These are phyloP conservation scores for Acanthamoeba divionensis DNA, from an alignment of 208 protist genomes.

Conservation along the genomic window DNA sequence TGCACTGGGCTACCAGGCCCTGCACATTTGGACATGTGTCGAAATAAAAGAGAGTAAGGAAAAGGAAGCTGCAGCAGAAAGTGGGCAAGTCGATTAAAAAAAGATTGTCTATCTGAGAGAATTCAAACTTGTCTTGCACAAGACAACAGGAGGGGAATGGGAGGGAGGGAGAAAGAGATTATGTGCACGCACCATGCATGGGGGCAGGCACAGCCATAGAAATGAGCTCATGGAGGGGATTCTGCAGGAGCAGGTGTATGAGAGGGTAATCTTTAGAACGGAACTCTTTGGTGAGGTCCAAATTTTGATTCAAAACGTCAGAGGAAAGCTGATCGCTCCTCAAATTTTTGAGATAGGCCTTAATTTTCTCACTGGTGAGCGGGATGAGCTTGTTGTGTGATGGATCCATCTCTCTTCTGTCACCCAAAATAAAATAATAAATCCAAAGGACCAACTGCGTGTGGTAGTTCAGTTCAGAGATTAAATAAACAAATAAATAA, in stretches of 20 bases:
- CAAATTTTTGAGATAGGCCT: slow-evolving; percentile 29
- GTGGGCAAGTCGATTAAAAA: neutral
- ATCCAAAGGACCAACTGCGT: too few relatives aligned
- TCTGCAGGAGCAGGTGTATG: slow-evolving; percentile 48
- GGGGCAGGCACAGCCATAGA: slow-evolving; percentile 6
- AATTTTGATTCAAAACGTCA: slow-evolving; percentile 32
- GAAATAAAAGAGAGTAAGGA: neutral
- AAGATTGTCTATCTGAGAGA: neutral
- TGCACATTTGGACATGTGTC: too few relatives aligned
- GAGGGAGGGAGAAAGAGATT: too few relatives aligned
- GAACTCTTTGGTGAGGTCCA: slow-evolving; percentile 48
- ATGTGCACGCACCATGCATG: neutral
- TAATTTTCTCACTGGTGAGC: slow-evolving; percentile 34
- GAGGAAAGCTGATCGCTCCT: slow-evolving; percentile 10
- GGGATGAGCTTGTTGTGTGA: slow-evolving; percentile 36
- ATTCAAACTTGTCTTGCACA: neutral
- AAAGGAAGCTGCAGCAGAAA: neutral
- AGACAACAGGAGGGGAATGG: neutral
- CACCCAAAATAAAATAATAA: neutral
- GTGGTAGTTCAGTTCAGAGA: too few relatives aligned
- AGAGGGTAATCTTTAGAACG: slow-evolving; percentile 49
- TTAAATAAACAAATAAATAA: too few relatives aligned
- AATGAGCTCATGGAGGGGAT: slow-evolving; percentile 41
- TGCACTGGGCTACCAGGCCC: too few relatives aligned
- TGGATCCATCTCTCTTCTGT: neutral